Conservation (phyloP, 768 basidiomycete species). For the Agrocybe pediades region DNA sequence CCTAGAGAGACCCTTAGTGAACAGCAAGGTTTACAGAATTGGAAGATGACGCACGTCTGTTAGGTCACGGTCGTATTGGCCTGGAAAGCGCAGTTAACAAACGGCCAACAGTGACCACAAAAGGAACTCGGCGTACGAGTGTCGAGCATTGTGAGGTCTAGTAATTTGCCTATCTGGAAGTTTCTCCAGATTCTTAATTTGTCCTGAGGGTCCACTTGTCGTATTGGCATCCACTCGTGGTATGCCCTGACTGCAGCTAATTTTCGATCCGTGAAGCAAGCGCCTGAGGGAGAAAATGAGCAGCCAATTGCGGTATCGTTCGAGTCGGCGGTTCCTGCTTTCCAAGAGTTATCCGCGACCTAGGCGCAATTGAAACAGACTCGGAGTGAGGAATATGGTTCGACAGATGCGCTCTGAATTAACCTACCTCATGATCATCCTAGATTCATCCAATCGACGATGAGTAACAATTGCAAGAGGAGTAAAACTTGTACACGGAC, state of each 20-base stretch:
- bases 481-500: neutral
- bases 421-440: conserved; percentile 52
- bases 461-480: neutral
- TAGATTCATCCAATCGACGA: conserved; percentile 12
- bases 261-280: conserved; percentile 62
- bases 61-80: conserved; percentile 58
- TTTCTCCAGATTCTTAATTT: conserved; percentile 63
- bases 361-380: conserved; percentile 14
- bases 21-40: neutral
- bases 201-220: conserved; percentile 56
- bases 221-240: conserved; percentile 66
- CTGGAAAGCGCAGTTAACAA: conserved; percentile 18
- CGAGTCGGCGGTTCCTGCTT: conserved; percentile 54
- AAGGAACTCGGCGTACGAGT: conserved; percentile 44
- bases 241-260: conserved; percentile 59
- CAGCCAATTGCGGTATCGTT: conserved; percentile 56
- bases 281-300: conserved; percentile 51
- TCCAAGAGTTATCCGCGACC: conserved; percentile 61
- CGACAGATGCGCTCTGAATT: neutral
- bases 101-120: neutral
- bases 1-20: conserved; percentile 22
- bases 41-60: conserved; percentile 42
- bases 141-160: conserved; percentile 64
- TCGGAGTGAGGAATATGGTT: neutral
- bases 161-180: conserved; percentile 64